Conservation (phyloP, 2,329 filamentous ascomycete genomes). For the Diaporthe sp. region DNA sequence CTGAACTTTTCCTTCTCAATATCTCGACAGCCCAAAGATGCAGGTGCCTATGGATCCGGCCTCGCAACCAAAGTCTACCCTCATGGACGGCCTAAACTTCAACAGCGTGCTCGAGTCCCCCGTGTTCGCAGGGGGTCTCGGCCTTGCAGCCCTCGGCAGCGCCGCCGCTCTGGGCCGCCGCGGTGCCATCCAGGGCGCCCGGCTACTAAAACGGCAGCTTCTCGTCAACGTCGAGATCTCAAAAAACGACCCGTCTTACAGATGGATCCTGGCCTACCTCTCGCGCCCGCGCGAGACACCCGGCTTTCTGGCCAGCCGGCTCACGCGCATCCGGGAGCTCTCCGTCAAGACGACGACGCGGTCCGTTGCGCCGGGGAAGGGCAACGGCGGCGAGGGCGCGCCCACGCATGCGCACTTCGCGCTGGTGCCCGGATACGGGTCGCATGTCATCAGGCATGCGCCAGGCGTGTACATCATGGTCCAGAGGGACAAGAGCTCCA, state of each 20-base stretch:
- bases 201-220: conserved; percentile 84
- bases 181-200: conserved; percentile 79
- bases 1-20: conserved; percentile 18
- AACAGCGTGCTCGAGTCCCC: conserved; percentile 75
- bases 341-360: conserved; percentile 67
- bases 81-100: conserved; percentile 58
- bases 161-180: conserved; percentile 85
- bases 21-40: conserved; percentile 31
- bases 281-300: conserved; percentile 80
- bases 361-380: conserved; percentile 70
- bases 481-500: conserved; percentile 86
- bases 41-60: conserved; percentile 44
- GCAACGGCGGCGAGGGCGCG: conserved; percentile 75
- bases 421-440: conserved; percentile 90
- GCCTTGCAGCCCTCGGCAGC: conserved; percentile 89
- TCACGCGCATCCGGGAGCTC: conserved; percentile 73
- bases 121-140: conserved; percentile 81
- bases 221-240: conserved; percentile 97
- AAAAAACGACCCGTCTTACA: conserved; percentile 92
- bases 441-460: conserved; percentile 88
- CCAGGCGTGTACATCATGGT: conserved; percentile 87
- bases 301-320: conserved; percentile 70
- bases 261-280: conserved; percentile 96
- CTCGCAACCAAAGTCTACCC: conserved; percentile 36
- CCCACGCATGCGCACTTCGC: conserved; percentile 85